Evolutionary conservation across 495 filamentous ascomycete species (phyloP), one percentile per base, ranked within the genome.

Genomic region (Trichoderma gamsii): DNA sequence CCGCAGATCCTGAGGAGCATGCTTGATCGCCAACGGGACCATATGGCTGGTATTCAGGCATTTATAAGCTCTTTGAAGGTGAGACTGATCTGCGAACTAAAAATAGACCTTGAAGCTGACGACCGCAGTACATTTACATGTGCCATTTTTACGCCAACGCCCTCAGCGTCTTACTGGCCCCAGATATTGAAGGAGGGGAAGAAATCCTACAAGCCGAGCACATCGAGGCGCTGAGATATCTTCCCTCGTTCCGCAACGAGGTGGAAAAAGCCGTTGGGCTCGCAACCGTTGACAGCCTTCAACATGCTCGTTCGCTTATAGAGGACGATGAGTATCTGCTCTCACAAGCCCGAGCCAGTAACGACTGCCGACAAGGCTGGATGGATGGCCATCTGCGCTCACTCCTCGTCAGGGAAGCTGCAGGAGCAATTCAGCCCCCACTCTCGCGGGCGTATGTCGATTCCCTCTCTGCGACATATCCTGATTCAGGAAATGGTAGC

Each of bases 121-220:
- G 23, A 38, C 4, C 63, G 65, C 15, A 96, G 90, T 97, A 97
- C 78, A 86, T 88, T 16, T 94, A 95, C 71, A 97, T 99, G 94
- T 92, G 89, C 38, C 92, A 97, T 76, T 97, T 96, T 75, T 98
- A 94, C 73, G 91, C 91, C 51, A 97, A 98, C 75, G 86, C 91
- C 0, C 78, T 97, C n/a, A 90, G 90, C 56, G 78, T 44, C 25
- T 23, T 92, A 21, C 79, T 96, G 44, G 80, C 85, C 21, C 77
- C 78, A 3, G 75, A 77, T n/a, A 52, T 11, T 9, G 69, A 73
- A n/a, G 70, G 69, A 38, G 70, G 75, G 11, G 51, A 76, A 8
- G 70, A 81, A 2, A 68, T 84, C 0, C 64, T 87, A 25, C 79
- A 86, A 64, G 71, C 77, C 9, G 82, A 88, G 41, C 88, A 95